phyloP scores from a whole-genome alignment of 108 stramenopile genomes.

The Nitzschia sp. region DNA sequence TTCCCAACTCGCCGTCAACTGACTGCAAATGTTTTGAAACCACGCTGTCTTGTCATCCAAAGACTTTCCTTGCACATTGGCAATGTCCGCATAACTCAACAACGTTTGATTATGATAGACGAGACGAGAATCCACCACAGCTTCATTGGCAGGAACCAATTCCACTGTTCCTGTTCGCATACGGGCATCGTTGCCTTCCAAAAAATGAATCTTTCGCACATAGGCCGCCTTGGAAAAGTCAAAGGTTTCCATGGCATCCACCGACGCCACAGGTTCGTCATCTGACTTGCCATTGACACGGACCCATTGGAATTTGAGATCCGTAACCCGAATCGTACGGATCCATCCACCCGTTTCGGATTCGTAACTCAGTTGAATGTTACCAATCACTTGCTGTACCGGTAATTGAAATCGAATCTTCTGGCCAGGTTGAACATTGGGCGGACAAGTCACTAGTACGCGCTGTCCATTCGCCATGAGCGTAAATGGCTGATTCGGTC shows the following conservation, averaged over 20 bases:
- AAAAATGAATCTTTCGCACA: conserved; percentile 70
- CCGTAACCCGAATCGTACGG: conserved; percentile 78
- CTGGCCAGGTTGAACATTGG: conserved; percentile 84
- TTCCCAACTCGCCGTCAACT: conserved; percentile 74
- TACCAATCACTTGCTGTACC: conserved; percentile 43
- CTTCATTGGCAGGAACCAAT: conserved; percentile 74
- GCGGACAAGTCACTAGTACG: conserved; percentile 90
- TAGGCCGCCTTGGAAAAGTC: conserved; percentile 78
- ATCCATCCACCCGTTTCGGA: conserved; percentile 84
- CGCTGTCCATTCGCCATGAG: conserved; percentile 88
- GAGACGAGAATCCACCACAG: conserved; percentile 66
- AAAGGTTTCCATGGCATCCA: conserved; percentile 54
- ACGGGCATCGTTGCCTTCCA: conserved; percentile 84
- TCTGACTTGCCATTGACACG: conserved; percentile 63
- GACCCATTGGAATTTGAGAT: conserved; percentile 93
- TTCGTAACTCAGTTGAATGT: conserved; percentile 67
- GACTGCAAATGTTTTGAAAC: conserved; percentile 78
- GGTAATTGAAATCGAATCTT: conserved; percentile 91
- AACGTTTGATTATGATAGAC: conserved; percentile 48
- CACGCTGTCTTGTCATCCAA: conserved; percentile 82
- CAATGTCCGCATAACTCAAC: conserved; percentile 77
- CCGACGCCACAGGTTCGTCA: conserved; percentile 5
- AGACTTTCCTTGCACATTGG: conserved; percentile 50
- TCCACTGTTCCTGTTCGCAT: conserved; percentile 70
- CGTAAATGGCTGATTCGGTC: conserved; percentile 84